A percentile compares a stretch with the other conserved stretches of the same genome.
Evolutionary conservation across 2,329 filamentous ascomycete genomes (phyloP).

Genomic region (Coleophoma cylindrospora): DNA sequence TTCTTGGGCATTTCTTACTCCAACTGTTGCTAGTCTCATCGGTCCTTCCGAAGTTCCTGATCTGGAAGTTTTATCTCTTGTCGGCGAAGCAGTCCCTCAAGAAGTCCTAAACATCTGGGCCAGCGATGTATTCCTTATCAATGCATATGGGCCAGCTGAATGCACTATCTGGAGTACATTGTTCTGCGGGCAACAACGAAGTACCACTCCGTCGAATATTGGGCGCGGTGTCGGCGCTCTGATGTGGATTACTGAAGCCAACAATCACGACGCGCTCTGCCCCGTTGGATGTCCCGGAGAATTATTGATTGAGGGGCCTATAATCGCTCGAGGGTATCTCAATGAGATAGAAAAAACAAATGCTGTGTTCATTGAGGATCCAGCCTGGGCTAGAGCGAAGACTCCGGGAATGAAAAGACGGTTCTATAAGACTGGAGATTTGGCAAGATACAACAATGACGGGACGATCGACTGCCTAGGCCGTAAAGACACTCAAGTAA

Average conservation of each 20-base stretch:
- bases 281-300: conserved; percentile 30
- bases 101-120: conserved; percentile 23
- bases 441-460: conserved; percentile 39
- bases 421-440: conserved; percentile 52
- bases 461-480: conserved; percentile 50
- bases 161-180: neutral
- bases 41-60: conserved; percentile 21
- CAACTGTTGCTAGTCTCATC: conserved; percentile 10
- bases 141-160: conserved; percentile 21
- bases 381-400: conserved; percentile 18
- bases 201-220: neutral
- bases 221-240: neutral
- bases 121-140: conserved; percentile 30
- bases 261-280: conserved; percentile 28
- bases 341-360: conserved; percentile 29
- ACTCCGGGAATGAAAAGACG: neutral
- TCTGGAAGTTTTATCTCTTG: conserved; percentile 30
- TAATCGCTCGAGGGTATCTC: conserved; percentile 34
- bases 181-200: neutral
- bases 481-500: no score
- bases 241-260: conserved; percentile 34
- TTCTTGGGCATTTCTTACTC: conserved; percentile 8
- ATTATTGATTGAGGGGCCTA: conserved; percentile 31
- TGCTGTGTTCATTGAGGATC: conserved; percentile 27
- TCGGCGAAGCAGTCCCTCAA: conserved; percentile 23